phyloP scores from a whole-genome alignment of 2,329 filamentous ascomycete species.

The Metarhizium anisopliae region DNA sequence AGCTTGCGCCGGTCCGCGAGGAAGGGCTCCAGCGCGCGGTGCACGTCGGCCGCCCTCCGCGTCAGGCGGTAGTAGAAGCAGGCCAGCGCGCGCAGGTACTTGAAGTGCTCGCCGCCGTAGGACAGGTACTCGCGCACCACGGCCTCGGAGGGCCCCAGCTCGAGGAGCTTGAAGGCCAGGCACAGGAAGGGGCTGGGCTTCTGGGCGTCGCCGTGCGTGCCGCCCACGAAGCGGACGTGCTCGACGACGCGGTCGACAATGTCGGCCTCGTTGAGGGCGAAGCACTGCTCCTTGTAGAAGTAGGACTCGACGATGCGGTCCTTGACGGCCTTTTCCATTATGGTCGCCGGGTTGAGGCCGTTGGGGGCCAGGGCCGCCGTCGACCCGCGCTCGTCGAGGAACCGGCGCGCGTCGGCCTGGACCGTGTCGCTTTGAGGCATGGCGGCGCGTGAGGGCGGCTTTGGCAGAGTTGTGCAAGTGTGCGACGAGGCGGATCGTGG shows the following conservation, averaged over 20 bases:
- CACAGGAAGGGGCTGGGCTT: conserved; percentile 90
- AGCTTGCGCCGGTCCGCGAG: conserved; percentile 78
- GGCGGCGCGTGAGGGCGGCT: conserved; percentile 2
- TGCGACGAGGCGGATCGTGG: too few species aligned
- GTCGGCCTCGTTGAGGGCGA: conserved; percentile 77
- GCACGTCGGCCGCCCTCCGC: conserved; percentile 72
- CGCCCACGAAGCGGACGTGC: conserved; percentile 72
- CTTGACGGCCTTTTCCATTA: conserved; percentile 90
- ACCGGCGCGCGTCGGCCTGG: conserved; percentile 69
- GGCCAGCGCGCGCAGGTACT: conserved; percentile 82
- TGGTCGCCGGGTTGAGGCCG: conserved; percentile 87
- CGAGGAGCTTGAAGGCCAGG: conserved; percentile 86
- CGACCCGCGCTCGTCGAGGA: conserved; percentile 88
- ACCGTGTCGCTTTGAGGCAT: conserved; percentile 41
- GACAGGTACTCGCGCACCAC: conserved; percentile 73
- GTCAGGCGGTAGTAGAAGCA: conserved; percentile 92
- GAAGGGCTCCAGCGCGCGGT: conserved; percentile 69
- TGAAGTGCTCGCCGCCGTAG: conserved; percentile 67
- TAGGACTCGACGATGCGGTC: conserved; percentile 93
- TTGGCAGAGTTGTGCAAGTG: too few species aligned
- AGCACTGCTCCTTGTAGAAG: conserved; percentile 99
- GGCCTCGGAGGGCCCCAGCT: conserved; percentile 72
- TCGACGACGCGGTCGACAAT: conserved; percentile 85
- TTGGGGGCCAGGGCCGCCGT: conserved; percentile 66
- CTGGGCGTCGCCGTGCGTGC: conserved; percentile 76